These are phyloP conservation scores for Prototheca wickerhamii DNA, from an alignment of 163 green algal genomes.

Conservation along the genomic window DNA sequence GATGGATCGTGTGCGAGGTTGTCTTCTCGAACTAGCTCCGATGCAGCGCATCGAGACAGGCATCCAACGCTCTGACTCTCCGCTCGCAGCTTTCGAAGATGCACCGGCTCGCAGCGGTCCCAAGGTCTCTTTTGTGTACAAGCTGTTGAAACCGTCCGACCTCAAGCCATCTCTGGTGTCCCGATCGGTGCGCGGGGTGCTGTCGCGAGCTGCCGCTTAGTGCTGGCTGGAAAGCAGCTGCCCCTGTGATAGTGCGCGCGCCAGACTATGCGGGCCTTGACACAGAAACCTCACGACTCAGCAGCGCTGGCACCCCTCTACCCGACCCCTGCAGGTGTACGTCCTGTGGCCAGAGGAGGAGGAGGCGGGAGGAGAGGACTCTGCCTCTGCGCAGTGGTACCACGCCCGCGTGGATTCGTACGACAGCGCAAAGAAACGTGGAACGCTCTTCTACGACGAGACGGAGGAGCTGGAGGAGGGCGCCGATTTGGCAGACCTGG, in stretches of 20 bases:
- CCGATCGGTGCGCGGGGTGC: slow-evolving; percentile 23
- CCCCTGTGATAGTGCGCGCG: background rate
- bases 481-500: slow-evolving; percentile 19
- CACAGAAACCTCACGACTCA: background rate
- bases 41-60: too few relatives aligned
- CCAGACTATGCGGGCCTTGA: too few relatives aligned
- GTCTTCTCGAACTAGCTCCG: too few relatives aligned
- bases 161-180: slow-evolving; percentile 8
- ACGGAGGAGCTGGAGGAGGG: slow-evolving; percentile 53
- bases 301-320: background rate
- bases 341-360: slow-evolving; percentile 56
- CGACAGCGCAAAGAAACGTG: slow-evolving; percentile 13
- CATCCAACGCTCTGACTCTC: too few relatives aligned
- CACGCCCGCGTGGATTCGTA: slow-evolving; percentile 38
- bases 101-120: background rate
- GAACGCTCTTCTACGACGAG: slow-evolving; percentile 48
- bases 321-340: slow-evolving; percentile 34
- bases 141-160: slow-evolving; percentile 16
- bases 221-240: background rate
- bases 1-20: background rate
- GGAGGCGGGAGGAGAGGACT: background rate
- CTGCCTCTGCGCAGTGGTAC: slow-evolving; percentile 54
- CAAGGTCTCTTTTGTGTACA: slow-evolving; percentile 24
- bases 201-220: too few relatives aligned
- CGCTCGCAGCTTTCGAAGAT: too few relatives aligned